Percentiles rank a stretch among this genome's conserved stretches.
Conservation (phyloP, 169 alveolate genomes). For the Theileria annulata region DNA sequence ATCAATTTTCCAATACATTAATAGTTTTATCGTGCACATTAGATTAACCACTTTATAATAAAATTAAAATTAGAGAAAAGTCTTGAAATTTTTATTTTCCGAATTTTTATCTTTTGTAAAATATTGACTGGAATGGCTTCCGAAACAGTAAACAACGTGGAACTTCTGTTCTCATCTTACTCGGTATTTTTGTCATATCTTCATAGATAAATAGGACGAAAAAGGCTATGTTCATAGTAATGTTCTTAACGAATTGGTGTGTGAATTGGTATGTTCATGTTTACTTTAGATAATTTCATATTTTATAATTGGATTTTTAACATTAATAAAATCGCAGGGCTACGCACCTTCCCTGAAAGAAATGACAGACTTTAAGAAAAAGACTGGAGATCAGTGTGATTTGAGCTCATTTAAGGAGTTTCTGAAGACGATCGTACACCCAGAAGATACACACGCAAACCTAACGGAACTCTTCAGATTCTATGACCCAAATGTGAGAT, state of each 20-base stretch:
- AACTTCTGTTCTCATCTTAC: constrained; percentile 45
- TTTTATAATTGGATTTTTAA: neutral
- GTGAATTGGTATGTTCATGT: constrained; percentile 48
- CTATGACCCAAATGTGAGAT: constrained; percentile 44
- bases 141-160: neutral
- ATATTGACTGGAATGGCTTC: neutral
- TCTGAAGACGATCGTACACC: constrained; percentile 44
- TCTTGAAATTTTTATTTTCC: too few relatives aligned
- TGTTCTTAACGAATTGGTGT: constrained; percentile 43
- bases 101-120: neutral
- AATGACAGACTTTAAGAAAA: constrained; percentile 32
- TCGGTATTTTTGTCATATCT: constrained; percentile 20
- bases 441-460: constrained; percentile 60
- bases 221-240: constrained; percentile 35
- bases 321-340: constrained; percentile 17
- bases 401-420: constrained; percentile 32
- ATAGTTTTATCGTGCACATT: neutral
- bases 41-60: too few relatives aligned
- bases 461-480: constrained; percentile 58
- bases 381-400: constrained; percentile 38
- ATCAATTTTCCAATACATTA: neutral
- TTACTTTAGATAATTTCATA: neutral
- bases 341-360: constrained; percentile 64
- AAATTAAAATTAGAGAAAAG: too few relatives aligned
- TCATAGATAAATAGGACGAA: constrained; percentile 44